Evolutionary conservation across 73 alveolate genomes (phyloP), one percentile per base, ranked within the genome.

Genomic region (Uronychia setigera): DNA sequence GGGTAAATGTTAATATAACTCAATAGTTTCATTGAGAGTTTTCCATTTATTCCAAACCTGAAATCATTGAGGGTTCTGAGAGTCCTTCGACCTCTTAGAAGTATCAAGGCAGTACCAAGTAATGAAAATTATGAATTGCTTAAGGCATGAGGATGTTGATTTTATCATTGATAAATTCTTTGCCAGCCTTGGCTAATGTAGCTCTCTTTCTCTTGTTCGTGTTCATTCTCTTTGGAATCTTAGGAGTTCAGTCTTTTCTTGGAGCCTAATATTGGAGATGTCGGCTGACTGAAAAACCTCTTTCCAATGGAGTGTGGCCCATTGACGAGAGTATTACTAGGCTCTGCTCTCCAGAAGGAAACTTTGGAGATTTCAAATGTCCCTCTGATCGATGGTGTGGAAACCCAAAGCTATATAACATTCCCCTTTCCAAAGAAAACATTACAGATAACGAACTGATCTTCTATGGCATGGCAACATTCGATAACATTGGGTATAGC

Each of bases 51-150:
- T 19, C 67, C 67, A 46, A 46, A 19, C 19, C 67, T 46, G 67
- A 85, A 58, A 59, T 34, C 86, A 14, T 85, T 85, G 77, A 14
- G 91, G 58, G 91, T 77, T 14, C 26, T 85, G 58, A 79, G 91
- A 29, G 91, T 78, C n/a, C 58, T 85, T 26, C 34, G 91, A 59
- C 91, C 91, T 1, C 74, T 85, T 13, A 85, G 86, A 78, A 57
- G 82, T 27, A 85, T 85, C 31, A 85, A 85, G 34, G 91, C 86
- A 0, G 77, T 85, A 0, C 91, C 91, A 1, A 85, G 91, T 74
- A 85, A 25, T 9, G 29, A 26, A 5, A 5, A 5, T 5, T 28
- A 13, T 67, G 32, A 67, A 26, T n/a, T n/a, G 5, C 13, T 67
- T 67, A 1, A 26, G 32, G 32, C 32, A 26, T 85, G 91, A 76